phyloP scores from a whole-genome alignment of 2,329 filamentous ascomycete genomes.

The Claviceps cyperi region DNA sequence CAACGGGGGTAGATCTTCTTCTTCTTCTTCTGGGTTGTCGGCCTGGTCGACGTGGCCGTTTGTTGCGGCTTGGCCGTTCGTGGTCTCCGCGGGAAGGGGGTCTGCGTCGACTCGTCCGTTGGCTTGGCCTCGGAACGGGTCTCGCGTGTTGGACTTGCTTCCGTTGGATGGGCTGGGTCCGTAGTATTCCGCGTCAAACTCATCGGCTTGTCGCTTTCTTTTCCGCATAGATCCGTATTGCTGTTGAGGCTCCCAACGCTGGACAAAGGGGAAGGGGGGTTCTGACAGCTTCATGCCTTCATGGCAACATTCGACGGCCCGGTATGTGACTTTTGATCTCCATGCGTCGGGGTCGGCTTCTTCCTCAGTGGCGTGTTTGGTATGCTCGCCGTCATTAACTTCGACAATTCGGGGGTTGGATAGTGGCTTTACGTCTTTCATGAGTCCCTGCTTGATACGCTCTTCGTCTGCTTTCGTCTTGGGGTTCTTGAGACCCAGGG shows the following conservation, averaged over 20 bases:
- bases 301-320: slow-evolving; percentile 74
- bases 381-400: slow-evolving; percentile 1
- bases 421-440: slow-evolving; percentile 34
- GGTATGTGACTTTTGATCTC: slow-evolving; percentile 58
- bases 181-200: slow-evolving; percentile 16
- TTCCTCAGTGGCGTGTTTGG: slow-evolving; percentile 6
- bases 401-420: slow-evolving; percentile 20
- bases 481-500: slow-evolving; percentile 54
- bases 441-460: slow-evolving; percentile 42
- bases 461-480: slow-evolving; percentile 56
- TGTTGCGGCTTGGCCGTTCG: background rate
- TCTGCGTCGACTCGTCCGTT: slow-evolving; percentile 3
- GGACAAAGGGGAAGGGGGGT: slow-evolving; percentile 79
- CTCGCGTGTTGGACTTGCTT: slow-evolving; percentile 4
- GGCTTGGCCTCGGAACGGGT: background rate
- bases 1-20: slow-evolving; percentile 45
- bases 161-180: slow-evolving; percentile 13
- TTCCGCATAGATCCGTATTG: slow-evolving; percentile 28
- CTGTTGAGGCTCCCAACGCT: slow-evolving; percentile 76
- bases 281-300: slow-evolving; percentile 52
- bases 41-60: slow-evolving; percentile 15
- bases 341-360: slow-evolving; percentile 46
- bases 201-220: slow-evolving; percentile 32
- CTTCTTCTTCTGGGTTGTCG: background rate
- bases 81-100: background rate